Conservation (phyloP, 2,329 filamentous ascomycete species). For the Talaromyces amestolkiae region DNA sequence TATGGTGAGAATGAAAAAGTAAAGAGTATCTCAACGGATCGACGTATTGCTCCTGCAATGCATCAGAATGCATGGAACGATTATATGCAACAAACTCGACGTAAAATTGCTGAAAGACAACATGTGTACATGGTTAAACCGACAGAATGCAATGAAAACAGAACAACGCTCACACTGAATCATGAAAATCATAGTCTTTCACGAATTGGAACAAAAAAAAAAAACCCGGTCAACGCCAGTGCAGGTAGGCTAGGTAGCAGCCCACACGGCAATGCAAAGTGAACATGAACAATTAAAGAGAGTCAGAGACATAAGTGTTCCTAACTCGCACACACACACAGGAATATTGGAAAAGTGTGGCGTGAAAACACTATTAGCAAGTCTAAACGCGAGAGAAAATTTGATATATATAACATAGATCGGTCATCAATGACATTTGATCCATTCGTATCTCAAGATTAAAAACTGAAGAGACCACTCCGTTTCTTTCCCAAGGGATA, state of each 20-base stretch:
- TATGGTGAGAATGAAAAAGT: background rate
- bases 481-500: conserved; percentile 51
- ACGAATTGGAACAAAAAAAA: background rate
- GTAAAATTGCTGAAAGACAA: background rate
- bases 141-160: background rate
- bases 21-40: background rate
- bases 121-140: background rate
- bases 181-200: background rate
- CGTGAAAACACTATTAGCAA: background rate
- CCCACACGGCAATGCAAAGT: conserved; percentile 8
- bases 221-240: conserved; percentile 1
- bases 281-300: background rate
- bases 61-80: background rate
- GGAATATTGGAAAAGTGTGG: background rate
- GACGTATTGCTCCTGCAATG: background rate
- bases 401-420: conserved; percentile 2
- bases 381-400: background rate
- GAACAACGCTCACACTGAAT: background rate
- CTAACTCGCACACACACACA: background rate
- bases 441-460: conserved; percentile 22
- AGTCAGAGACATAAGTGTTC: background rate
- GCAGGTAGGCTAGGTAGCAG: background rate
- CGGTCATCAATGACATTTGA: background rate
- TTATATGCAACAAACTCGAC: background rate
- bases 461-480: conserved; percentile 50